Base-by-base conservation (phyloP, 495 filamentous ascomycete genomes). In the Podospora tetraspora region DNA sequence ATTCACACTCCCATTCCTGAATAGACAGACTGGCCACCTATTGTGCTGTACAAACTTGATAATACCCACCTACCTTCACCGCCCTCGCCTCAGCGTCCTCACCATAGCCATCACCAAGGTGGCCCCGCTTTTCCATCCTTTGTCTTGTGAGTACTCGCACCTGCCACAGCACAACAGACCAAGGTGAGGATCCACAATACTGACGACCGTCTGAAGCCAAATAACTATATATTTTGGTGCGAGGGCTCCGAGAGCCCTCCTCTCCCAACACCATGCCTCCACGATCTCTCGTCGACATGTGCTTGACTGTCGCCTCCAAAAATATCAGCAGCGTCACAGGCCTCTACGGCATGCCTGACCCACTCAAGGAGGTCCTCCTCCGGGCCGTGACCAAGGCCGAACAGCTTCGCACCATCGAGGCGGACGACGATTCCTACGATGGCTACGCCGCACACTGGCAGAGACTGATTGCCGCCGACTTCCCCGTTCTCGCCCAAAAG, bases 361-460 rank as follows among this genome's bases (percentile, higher is more conserved):
- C 58, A 8, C 22, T 57, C 24, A 63, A 71, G 22, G 58, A 66
- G 2, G 59, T 68, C 0, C 64, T 82, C 12, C 69, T 84, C 32
- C n/a, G 64, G 27, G 75, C 71, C 52, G 66, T 81, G 12, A 74
- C 76, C 22, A 69, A 68, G 16, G 66, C 77, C 1, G 57, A 56
- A 2, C 80, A 81, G 16, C 77, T 84, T 6, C 80, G 66, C 43
- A 32, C 64, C n/a, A 23, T 82, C 13, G 81, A 84, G 67, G 25
- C 68, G 3, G 64, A 77, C 24, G 75, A 73, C 8, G 76, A 81
- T 13, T 67, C 81, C 59, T 74, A 73, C 68, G 75, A 74, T 8
- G 73, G 79, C 6, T 74, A 72, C 1, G 61, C 37, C 1, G 71
- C 74, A 24, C 70, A 73, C 30, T 84, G 81, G 81, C 61, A 72